Percentiles rank a stretch among this genome's conserved stretches.
Evolutionary conservation across 2,329 filamentous ascomycete genomes (phyloP).

Genomic region (Ophiostoma ulmi): DNA sequence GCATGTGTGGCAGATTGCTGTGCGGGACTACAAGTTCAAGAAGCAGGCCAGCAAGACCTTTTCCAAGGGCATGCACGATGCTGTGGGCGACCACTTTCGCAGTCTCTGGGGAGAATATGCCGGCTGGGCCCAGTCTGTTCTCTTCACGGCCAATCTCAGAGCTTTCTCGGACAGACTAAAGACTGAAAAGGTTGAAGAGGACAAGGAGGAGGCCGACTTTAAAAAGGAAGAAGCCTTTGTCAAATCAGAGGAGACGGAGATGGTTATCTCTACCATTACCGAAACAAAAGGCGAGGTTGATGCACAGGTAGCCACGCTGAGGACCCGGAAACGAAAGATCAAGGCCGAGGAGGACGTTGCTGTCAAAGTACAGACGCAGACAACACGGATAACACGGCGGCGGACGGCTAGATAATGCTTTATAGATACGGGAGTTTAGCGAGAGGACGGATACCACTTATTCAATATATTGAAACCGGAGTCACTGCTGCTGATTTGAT

Average conservation of each 20-base stretch:
- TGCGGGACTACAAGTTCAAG: conserved; percentile 83
- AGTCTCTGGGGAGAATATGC: conserved; percentile 87
- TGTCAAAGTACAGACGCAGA: background rate
- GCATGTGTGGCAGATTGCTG: conserved; percentile 97
- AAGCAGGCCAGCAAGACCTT: conserved; percentile 67
- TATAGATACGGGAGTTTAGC: background rate
- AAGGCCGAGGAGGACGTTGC: background rate
- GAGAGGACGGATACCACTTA: background rate
- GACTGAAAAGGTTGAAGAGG: conserved; percentile 31
- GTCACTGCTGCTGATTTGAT: background rate
- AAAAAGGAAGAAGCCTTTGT: background rate
- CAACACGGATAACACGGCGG: background rate
- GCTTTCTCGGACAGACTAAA: conserved; percentile 67
- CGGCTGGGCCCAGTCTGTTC: conserved; percentile 94
- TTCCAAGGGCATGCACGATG: conserved; percentile 71
- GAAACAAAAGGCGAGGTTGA: background rate
- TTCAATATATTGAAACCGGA: background rate
- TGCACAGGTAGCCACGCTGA: background rate
- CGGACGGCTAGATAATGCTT: background rate
- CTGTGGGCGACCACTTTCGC: conserved; percentile 84
- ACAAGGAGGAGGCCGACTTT: conserved; percentile 7
- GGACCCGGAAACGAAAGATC: conserved; percentile 10
- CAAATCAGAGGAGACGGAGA: background rate
- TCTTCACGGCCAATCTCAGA: conserved; percentile 89
- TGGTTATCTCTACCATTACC: background rate